Evolutionary conservation across 345 rosid genomes (phyloP), one percentile per base, ranked within the genome.

Genomic region (Linum lewisii): DNA sequence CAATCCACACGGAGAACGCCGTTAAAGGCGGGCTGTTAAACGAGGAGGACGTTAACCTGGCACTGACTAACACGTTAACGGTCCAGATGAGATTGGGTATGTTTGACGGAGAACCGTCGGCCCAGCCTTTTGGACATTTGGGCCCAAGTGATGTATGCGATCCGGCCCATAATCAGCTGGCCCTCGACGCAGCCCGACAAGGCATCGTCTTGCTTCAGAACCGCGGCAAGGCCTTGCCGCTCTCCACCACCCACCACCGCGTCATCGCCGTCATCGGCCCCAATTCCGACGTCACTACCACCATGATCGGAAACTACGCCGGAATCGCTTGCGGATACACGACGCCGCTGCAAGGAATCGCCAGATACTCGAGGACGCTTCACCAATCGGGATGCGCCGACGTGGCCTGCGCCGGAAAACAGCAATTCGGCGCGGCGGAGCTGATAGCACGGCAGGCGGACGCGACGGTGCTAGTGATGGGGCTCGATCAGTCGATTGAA

Each of bases 231-330:
- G 32, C 60, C 4, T 20, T 57, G 9, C 60, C 60, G 4, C 34
- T 57, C 7, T 57, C 60, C 8, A n/a, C 44, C 19, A 20, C 21
- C 44, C 60, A 22, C 44, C 60, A 57, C 44, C 60, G 60, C 44
- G 32, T 45, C 10, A 21, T 57, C 20, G 60, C 60, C 19, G 60
- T 57, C 44, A n/a, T 57, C 34, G 60, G 60, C 11, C 60, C 60
- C 5, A 57, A 57, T 37, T 76, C 97, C 2, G 75, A 93, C 49
- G 96, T 70, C 25, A 85, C 95, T 0, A 72, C 65, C 18, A 82
- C 95, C 24, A 88, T 88, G 99, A 79, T 93, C 14, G 97, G 99
- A 25, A 93, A 93, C n/a, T 92, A 71, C 37, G 74, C 74, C 20
- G 74, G 74, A 25, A 24, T 71, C 26, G 62, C 75, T 3, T 71